phyloP scores from a whole-genome alignment of 495 filamentous ascomycete genomes.

The Aspergillus cavernicola region DNA sequence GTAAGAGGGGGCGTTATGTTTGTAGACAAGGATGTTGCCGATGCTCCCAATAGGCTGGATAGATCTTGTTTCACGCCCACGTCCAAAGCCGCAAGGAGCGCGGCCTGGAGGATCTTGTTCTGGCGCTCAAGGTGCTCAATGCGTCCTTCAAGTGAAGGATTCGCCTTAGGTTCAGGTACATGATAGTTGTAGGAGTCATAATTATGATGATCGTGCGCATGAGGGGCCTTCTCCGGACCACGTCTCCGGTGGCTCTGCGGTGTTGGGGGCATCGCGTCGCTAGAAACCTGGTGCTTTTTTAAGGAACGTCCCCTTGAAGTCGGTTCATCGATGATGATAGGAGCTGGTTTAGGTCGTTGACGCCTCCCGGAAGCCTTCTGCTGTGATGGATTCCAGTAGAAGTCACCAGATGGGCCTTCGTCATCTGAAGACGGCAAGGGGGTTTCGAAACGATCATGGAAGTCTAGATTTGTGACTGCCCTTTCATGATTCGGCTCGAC shows the following conservation, averaged over 20 bases:
- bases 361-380: constrained; percentile 1
- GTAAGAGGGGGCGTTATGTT: constrained; percentile 14
- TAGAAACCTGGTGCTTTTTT: constrained; percentile 7
- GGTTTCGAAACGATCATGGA: constrained; percentile 22
- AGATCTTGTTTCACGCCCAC: constrained; percentile 29
- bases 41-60: constrained; percentile 22
- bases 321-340: constrained; percentile 13
- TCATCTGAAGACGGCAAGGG: constrained; percentile 44
- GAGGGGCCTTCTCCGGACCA: constrained; percentile 21
- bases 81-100: constrained; percentile 40
- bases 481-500: constrained; percentile 23
- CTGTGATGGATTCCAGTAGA: constrained; percentile 11
- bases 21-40: constrained; percentile 19
- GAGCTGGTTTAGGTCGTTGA: constrained; percentile 11
- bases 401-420: constrained; percentile 27
- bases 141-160: constrained; percentile 32
- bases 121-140: constrained; percentile 42
- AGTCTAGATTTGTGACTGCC: constrained; percentile 20
- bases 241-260: constrained; percentile 24
- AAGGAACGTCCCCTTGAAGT: not conserved
- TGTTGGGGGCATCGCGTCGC: constrained; percentile 17
- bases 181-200: constrained; percentile 23
- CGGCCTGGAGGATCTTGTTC: constrained; percentile 45
- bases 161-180: constrained; percentile 11
- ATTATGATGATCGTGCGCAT: constrained; percentile 22